Evolutionary conservation across 805 yeast genomes (phyloP), one percentile per base, ranked within the genome.

Genomic region (Saccharomycopsis sp.): DNA sequence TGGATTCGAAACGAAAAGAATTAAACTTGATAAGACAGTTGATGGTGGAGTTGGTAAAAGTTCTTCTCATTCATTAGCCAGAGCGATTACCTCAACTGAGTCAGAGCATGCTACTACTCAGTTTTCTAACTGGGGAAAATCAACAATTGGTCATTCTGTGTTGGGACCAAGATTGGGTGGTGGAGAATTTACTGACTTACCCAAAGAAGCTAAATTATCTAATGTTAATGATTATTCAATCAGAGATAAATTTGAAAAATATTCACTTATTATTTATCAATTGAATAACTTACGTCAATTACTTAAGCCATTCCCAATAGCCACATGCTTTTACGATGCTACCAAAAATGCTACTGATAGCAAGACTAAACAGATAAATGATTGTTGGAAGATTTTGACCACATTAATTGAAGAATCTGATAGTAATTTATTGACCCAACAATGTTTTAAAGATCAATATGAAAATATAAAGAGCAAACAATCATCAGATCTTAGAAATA

Each of bases 201-300:
- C 35, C 56, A 53, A 6, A 22, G 51, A 47, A 19, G 26, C 44
- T 13, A 39, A 41, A 16, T 37, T 47, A 14, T 16, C 39, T n/a
- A 68, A 70, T 49, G 72, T 70, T 16, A 69, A 69, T 51, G 71
- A 68, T 45, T 60, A 63, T 43, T 45, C 62, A 24, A 53, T 63
- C 11, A 62, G 75, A 52, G 67, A 75, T 38, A 79, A 79, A 56
- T 85, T 85, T 55, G 93, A 84, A 56, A 72, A 72, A 42, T 80
- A 81, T 59, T 95, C 95, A 0, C 77, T 74, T 47, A 77, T 82
- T 9, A 71, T 87, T 23, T 77, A 80, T 54, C 73, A 74, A 32
- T 71, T 87, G 54, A 88, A 87, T 59, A 81, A 83, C 52, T 65
- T 81, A 22, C 71, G 95, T 53, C 75, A 81, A 53, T 59, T 64